Evolutionary conservation across 2,329 filamentous ascomycete species (phyloP), one percentile per base, ranked within the genome.

Genomic region (Dryadomyces quercivorus): DNA sequence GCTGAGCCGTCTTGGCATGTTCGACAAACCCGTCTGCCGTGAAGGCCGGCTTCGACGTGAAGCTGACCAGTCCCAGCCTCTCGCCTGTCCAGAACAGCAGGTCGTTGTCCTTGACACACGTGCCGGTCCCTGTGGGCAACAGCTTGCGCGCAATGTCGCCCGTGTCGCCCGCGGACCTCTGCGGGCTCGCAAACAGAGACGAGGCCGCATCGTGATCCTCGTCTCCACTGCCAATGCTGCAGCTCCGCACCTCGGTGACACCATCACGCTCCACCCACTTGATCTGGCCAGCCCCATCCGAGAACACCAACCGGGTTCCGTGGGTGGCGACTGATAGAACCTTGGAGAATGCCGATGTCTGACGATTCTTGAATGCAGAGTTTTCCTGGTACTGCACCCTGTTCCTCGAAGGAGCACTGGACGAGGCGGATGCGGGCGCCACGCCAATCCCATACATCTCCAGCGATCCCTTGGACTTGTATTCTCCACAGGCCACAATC

Each of bases 181-280:
- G n/a, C n/a, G n/a, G 26, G 26, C 26, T 73, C 26, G 68, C 72
- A 63, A 79, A 82, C 26, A 79, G 69, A 10, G 75, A 78, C 9
- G 68, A 65, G 9, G 70, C 69, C 46, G 71, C 70, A 26, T 69
- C 65, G 50, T 67, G 63, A 57, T 79, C 74, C 61, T 48, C 49
- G 16, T 36, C 51, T 4, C 56, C 56, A 10, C 20, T 15, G 1
- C 81, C 78, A 31, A 84, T 76, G 59, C 70, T 75, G 58, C 75
- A 70, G 58, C 70, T 68, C 51, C 80, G 72, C 45, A 78, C 76
- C 60, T 83, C 78, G 6, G 79, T 82, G 57, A 75, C 74, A 0
- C 87, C 90, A 63, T 96, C 89, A 40, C 91, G 77, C 68, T 97
- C 92, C 47, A 94, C 81, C 91, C 92, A 97, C 66, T 89, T 92